phyloP scores from a whole-genome alignment of 306 rosid species.

The Pyrus pyrifolia region DNA sequence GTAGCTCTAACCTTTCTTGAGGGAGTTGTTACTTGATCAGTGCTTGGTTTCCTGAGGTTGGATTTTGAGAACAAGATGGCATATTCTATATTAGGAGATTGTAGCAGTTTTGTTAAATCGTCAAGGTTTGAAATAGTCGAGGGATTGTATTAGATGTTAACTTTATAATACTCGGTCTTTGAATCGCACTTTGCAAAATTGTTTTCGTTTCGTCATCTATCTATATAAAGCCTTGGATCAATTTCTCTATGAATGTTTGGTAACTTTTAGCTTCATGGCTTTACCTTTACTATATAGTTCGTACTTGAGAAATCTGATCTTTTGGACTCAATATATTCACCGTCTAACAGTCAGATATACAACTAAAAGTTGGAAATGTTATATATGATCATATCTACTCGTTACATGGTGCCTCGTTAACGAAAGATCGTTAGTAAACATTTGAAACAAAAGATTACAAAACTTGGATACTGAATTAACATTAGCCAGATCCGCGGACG shows the following conservation, averaged over 20 bases:
- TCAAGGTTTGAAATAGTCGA: neutral
- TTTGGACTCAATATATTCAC: no score
- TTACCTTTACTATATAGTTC: no score
- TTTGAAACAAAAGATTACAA: no score
- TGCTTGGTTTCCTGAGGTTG: neutral
- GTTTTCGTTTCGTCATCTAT: no score
- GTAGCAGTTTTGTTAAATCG: slow-evolving; percentile 12
- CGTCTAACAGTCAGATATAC: no score
- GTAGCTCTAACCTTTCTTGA: slow-evolving; percentile 41
- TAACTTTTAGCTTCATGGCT: neutral
- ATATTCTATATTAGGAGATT: neutral
- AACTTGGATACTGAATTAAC: no score
- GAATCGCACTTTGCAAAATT: neutral
- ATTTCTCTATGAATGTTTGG: neutral
- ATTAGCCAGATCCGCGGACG: no score
- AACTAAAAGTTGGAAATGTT: no score
- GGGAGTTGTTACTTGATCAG: neutral
- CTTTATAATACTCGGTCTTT: neutral
- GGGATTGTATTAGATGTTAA: neutral
- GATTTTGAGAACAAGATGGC: neutral
- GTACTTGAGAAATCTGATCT: no score
- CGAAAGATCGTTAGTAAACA: no score
- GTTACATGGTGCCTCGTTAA: no score
- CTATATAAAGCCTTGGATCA: neutral
- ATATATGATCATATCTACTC: no score